Base-by-base conservation (phyloP, 1,284 basidiomycete genomes). In the Cerrena zonata region DNA sequence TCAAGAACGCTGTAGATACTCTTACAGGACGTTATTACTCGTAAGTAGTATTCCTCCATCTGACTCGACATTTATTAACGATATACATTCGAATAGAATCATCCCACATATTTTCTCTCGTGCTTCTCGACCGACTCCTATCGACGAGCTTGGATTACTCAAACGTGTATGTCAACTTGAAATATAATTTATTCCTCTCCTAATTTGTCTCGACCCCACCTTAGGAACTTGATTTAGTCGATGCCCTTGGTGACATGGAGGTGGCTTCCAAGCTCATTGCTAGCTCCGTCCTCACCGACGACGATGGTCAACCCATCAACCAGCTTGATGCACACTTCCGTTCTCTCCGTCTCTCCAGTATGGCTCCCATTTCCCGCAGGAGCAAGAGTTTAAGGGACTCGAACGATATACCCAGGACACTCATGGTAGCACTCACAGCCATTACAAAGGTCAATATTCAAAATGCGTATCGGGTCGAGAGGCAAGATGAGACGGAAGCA, bases 201-300 rank as follows among this genome's bases (percentile, higher is more conserved):
- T 23, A 51, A 13, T 23, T 12, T 47, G n/a, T 13, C 41, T 40
- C 39, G 45, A 21, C 19, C 18, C 7, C 7, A 39, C 24, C 24
- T 7, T 51, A 77, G 71, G 82, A 86, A 70, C 72, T 86, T 21
- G 80, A 83, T 21, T 74, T 84, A 15, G 79, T 85, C 18, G 82
- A 84, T 55, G 78, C 80, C 4, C 74, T 86, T 18, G 80, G 79
- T 36, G 80, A 84, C 60, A 82, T 83, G 78, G 78, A 83, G 71
- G 69, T 83, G 48, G 78, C 82, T 13, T 76, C 77, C 34, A 78
- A 80, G 58, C 73, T 85, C 47, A 78, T 84, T 50, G 64, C 74
- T 13, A 63, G 71, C 5, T 67, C 65, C n/a, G 58, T 69, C 4
- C 62, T 67, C n/a, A 64, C 61, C 5, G 76, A 78, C 52, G 64